Evolutionary conservation across 192 early-diverging fungal genomes (phyloP).

Genomic region (Funneliformis mosseae): DNA sequence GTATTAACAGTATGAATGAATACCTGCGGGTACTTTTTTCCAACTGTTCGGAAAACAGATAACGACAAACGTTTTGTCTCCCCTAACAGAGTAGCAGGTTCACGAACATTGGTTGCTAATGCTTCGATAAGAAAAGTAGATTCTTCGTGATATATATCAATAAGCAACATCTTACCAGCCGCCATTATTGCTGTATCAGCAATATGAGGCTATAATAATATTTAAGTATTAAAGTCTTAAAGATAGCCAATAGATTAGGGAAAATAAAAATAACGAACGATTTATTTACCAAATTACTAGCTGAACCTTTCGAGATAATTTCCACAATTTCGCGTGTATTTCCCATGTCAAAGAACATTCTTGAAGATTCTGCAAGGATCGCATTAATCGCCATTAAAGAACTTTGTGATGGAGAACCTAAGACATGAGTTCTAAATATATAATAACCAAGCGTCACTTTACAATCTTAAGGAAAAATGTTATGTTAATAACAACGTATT

Average conservation of each 20-base stretch:
- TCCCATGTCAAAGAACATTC: constrained; percentile 45
- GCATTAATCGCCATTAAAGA: constrained; percentile 52
- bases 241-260: background rate
- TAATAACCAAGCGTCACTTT: constrained; percentile 19
- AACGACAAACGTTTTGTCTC: constrained; percentile 49
- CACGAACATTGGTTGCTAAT: constrained; percentile 38
- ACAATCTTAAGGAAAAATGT: constrained; percentile 34
- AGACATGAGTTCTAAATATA: constrained; percentile 39
- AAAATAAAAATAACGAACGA: background rate
- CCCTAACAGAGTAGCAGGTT: constrained; percentile 26
- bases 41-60: constrained; percentile 42
- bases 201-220: constrained; percentile 41
- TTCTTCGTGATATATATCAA: constrained; percentile 50
- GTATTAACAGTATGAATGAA: constrained; percentile 20
- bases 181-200: constrained; percentile 56
- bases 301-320: constrained; percentile 4
- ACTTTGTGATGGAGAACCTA: constrained; percentile 40
- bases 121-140: constrained; percentile 36
- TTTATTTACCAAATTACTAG: constrained; percentile 32
- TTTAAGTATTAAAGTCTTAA: background rate
- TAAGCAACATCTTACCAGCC: constrained; percentile 55
- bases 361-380: constrained; percentile 50
- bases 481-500: background rate
- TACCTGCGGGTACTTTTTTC: constrained; percentile 42
- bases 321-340: constrained; percentile 42